Base-by-base conservation (phyloP, 163 green algal species). In the Prototheca cutis region DNA sequence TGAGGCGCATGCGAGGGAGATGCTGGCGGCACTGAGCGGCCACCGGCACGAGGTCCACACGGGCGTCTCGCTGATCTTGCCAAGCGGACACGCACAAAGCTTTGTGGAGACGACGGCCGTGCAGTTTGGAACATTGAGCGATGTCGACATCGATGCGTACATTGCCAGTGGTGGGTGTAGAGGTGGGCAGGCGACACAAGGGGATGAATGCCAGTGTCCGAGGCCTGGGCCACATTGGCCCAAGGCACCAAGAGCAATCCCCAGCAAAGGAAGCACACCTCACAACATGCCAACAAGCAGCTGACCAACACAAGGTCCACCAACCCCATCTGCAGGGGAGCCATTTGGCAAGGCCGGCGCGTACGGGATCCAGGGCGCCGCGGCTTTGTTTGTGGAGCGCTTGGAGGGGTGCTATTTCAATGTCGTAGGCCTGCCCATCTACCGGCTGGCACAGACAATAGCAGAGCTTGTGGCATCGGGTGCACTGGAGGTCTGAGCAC, bases 351-450 rank as follows among this genome's bases (percentile, higher is more conserved):
- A 66, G 31, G 63, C 63, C 23, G 63, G 57, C 10, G 63, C 55
- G 28, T 88, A 90, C 49, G 84, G 81, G 52, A 91, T 93, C 62
- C 81, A 94, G 65, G 84, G 88, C 21, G 56, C 73, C 2, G 89
- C 86, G 2, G 78, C 79, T 8, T 73, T 67, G 2, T 92, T 92
- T 61, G 87, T 96, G n/a, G 70, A 70, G 31, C 53, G 69, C 4
- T 70, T 96, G 0, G 58, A 82, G 2, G 89, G 89, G 0, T 89
- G 79, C 70, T 96, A 90, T 61, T 93, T 88, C 70, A 95, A 93
- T 51, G 88, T 96, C 1, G 80, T 95, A 66, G 87, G 87, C 13
- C 85, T 94, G 48, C 85, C 85, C 1, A 24, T 91, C 23, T 67
- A 91, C 42, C 58, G 32, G 51, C 88, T 77, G 7, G 23, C 18